phyloP scores from a whole-genome alignment of 352 stramenopile genomes.

The Hyaloperonospora arabidopsidis region DNA sequence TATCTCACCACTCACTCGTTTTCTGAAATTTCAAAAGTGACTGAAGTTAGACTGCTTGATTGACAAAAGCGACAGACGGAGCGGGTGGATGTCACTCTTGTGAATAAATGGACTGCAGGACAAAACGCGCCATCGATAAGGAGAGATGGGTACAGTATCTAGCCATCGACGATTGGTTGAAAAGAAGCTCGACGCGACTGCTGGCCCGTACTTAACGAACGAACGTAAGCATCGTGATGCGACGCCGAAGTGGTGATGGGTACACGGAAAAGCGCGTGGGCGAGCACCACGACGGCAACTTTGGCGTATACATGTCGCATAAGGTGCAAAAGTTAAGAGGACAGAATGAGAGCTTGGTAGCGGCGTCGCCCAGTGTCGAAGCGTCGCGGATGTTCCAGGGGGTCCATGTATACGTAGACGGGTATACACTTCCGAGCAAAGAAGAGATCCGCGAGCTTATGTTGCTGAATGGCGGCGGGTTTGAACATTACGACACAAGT shows the following conservation, averaged over 20 bases:
- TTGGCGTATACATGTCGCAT: slow-evolving; percentile 86
- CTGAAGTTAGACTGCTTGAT: not conserved
- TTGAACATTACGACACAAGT: slow-evolving; percentile 85
- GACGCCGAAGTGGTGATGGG: slow-evolving; percentile 15
- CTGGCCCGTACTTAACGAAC: not conserved
- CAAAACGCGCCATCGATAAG: not conserved
- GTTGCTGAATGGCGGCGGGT: slow-evolving; percentile 68
- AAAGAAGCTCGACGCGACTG: not conserved
- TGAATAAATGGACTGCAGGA: not conserved
- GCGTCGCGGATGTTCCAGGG: slow-evolving; percentile 43
- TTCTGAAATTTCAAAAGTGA: slow-evolving; percentile 6
- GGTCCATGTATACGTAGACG: slow-evolving; percentile 85
- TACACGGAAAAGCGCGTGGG: slow-evolving; percentile 42
- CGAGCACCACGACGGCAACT: slow-evolving; percentile 84
- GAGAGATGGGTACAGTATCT: not conserved
- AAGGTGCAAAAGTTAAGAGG: slow-evolving; percentile 86
- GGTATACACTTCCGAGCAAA: slow-evolving; percentile 77
- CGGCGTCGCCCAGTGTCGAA: not conserved
- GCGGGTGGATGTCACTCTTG: no score
- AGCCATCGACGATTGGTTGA: slow-evolving; percentile 6
- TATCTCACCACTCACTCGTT: not conserved
- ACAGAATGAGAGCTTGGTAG: slow-evolving; percentile 50
- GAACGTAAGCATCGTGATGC: slow-evolving; percentile 6
- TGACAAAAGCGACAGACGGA: not conserved
- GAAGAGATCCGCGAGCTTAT: slow-evolving; percentile 79